Evolutionary conservation across 352 stramenopile genomes (phyloP).

Genomic region (Pythium plurisporium): DNA sequence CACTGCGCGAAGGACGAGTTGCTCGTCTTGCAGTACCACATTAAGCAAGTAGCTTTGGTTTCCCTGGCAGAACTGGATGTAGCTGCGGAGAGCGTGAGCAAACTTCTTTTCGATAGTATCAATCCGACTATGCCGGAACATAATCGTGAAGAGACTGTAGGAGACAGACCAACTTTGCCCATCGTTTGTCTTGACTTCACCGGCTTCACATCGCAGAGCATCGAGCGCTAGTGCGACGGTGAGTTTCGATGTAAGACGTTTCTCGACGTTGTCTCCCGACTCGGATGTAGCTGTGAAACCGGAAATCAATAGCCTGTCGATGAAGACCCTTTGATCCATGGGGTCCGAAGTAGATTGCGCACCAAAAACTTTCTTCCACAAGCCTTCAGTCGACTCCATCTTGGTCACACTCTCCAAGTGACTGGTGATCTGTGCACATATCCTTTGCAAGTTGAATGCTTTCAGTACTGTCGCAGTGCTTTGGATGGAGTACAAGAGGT

Average conservation of each 20-base stretch:
- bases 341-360: slow-evolving; percentile 14
- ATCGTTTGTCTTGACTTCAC: slow-evolving; percentile 16
- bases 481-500: slow-evolving; percentile 19
- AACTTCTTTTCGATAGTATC: slow-evolving; percentile 50
- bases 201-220: slow-evolving; percentile 30
- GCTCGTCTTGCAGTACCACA: slow-evolving; percentile 26
- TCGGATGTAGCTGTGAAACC: slow-evolving; percentile 26
- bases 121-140: slow-evolving; percentile 42
- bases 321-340: slow-evolving; percentile 43
- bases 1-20: slow-evolving; percentile 36
- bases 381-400: slow-evolving; percentile 24
- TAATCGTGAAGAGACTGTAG: slow-evolving; percentile 44
- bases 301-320: slow-evolving; percentile 31
- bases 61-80: slow-evolving; percentile 34
- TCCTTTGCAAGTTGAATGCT: slow-evolving; percentile 22
- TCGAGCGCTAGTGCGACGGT: slow-evolving; percentile 42
- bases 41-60: slow-evolving; percentile 46
- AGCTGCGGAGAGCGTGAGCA: slow-evolving; percentile 33
- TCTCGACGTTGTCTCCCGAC: neutral
- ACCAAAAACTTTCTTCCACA: slow-evolving; percentile 51
- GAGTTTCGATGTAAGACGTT: slow-evolving; percentile 32
- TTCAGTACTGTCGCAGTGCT: slow-evolving; percentile 25
- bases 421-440: slow-evolving; percentile 28
- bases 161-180: slow-evolving; percentile 21
- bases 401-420: slow-evolving; percentile 36